Conservation (phyloP, 768 basidiomycete genomes). For the Boletus fagicola region DNA sequence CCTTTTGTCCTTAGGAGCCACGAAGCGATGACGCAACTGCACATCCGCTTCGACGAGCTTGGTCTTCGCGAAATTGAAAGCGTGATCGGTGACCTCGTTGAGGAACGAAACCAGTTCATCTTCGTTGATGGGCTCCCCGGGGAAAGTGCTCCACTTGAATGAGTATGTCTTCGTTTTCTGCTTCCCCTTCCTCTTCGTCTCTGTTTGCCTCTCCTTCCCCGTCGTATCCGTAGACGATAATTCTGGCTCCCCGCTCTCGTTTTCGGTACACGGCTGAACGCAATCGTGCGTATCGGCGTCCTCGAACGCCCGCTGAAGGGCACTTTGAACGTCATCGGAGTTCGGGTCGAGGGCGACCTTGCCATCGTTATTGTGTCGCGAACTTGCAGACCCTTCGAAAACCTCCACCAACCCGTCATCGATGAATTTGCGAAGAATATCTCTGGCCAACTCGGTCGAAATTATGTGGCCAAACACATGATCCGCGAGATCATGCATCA, state of each 20-base stretch:
- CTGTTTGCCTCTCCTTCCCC: background rate
- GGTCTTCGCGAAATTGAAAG: constrained; percentile 1
- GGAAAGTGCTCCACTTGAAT: constrained; percentile 7
- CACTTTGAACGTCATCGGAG: background rate
- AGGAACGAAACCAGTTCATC: constrained; percentile 8
- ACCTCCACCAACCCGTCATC: background rate
- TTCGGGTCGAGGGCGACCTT: background rate
- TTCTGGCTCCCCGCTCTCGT: background rate
- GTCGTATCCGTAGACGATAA: background rate
- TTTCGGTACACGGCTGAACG: background rate
- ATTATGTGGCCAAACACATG: constrained; percentile 8
- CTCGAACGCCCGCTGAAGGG: constrained; percentile 1
- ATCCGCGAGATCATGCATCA: background rate
- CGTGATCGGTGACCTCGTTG: constrained; percentile 8
- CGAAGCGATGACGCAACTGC: constrained; percentile 12
- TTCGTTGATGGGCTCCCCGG: background rate
- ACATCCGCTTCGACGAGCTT: background rate
- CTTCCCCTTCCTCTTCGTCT: background rate
- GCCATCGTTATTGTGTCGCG: background rate
- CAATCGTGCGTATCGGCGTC: background rate
- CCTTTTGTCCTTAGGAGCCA: background rate
- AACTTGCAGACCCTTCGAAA: background rate
- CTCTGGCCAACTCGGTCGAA: background rate
- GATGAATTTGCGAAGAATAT: background rate
- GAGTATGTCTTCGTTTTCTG: background rate